Percentiles rank a stretch among this genome's conserved stretches.
These are phyloP conservation scores for Penicillium canescens DNA, from an alignment of 495 filamentous ascomycete species.

Conservation along the genomic window DNA sequence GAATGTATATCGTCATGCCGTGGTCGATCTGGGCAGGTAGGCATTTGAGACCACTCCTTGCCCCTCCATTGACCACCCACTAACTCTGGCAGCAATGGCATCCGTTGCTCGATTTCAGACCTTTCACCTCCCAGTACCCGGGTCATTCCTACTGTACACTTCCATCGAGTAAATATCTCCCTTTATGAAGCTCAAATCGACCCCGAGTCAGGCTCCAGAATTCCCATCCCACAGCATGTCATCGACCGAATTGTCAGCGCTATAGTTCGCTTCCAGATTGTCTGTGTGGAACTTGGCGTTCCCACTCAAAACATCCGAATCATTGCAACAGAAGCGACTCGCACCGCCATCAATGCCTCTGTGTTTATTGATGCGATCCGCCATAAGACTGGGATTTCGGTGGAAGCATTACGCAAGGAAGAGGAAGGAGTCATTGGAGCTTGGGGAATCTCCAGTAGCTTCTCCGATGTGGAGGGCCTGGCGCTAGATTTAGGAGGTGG, in stretches of 20 bases:
- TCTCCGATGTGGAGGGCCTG: constrained; percentile 64
- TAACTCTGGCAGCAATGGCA: constrained; percentile 72
- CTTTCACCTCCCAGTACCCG: constrained; percentile 68
- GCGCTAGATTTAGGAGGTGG: constrained; percentile 91
- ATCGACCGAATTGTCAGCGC: constrained; percentile 64
- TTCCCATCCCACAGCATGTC: constrained; percentile 61
- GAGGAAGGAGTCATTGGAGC: constrained; percentile 84
- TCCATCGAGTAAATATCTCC: constrained; percentile 76
- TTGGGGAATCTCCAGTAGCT: constrained; percentile 78
- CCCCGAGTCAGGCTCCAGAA: constrained; percentile 35
- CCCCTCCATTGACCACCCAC: background rate
- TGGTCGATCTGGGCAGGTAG: constrained; percentile 37
- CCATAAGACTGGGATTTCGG: constrained; percentile 58
- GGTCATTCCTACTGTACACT: constrained; percentile 73
- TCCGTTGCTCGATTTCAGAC: constrained; percentile 88
- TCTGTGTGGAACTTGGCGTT: constrained; percentile 72
- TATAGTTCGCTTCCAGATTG: constrained; percentile 68
- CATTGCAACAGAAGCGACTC: constrained; percentile 87
- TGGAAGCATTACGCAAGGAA: constrained; percentile 72
- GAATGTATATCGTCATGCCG: constrained; percentile 22
- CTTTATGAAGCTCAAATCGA: constrained; percentile 82
- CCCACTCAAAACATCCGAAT: constrained; percentile 62
- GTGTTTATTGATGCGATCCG: constrained; percentile 67
- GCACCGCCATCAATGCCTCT: constrained; percentile 72
- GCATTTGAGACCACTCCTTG: background rate